phyloP scores from a whole-genome alignment of 2,329 filamentous ascomycete species.

The Scleromitrula shiraiana region DNA sequence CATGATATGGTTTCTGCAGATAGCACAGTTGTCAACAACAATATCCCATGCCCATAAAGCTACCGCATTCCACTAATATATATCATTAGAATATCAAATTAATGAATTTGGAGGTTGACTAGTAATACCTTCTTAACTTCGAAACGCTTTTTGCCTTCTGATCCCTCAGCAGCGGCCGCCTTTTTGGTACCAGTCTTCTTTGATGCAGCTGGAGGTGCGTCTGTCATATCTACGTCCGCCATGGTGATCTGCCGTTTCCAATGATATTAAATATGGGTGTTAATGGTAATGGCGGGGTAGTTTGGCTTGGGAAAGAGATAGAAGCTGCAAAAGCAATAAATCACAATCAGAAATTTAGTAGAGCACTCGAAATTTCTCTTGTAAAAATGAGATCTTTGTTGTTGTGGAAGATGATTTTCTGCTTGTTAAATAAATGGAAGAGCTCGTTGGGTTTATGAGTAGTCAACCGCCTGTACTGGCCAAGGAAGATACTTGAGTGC shows the following conservation, averaged over 20 bases:
- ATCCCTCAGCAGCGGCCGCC: constrained; percentile 41
- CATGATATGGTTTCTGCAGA: constrained; percentile 99
- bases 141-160: constrained; percentile 83
- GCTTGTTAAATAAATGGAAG: background rate
- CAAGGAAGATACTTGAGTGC: background rate
- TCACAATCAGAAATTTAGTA: background rate
- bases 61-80: constrained; percentile 88
- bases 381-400: background rate
- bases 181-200: constrained; percentile 46
- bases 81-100: background rate
- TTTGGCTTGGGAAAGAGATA: background rate
- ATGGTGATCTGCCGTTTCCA: constrained; percentile 40
- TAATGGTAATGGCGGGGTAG: constrained; percentile 17
- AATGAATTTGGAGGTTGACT: background rate
- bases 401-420: background rate
- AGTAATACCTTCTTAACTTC: constrained; percentile 89
- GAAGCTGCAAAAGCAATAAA: background rate
- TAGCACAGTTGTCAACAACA: constrained; percentile 98
- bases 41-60: constrained; percentile 99
- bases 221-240: constrained; percentile 96
- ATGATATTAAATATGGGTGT: background rate
- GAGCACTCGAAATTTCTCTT: too few relatives aligned
- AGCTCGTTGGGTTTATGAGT: background rate
- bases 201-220: constrained; percentile 54
- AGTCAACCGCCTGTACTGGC: background rate